Evolutionary conservation across 202 grass and related monocot species (phyloP).

Genomic region (Bolboschoenoplectus hybrid): DNA sequence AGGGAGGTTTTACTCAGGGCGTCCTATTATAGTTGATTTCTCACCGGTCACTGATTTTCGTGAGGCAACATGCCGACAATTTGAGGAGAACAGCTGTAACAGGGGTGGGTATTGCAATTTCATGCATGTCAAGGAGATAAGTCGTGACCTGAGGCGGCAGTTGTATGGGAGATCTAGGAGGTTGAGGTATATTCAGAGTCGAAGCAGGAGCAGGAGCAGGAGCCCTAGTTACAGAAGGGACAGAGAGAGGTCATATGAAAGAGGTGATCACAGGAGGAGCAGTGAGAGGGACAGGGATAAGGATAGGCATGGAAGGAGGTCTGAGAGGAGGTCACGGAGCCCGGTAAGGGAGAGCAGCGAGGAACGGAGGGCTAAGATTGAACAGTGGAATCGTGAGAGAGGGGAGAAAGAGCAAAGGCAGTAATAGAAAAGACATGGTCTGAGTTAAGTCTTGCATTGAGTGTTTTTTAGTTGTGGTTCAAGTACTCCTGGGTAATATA

Average conservation of each 20-base stretch:
- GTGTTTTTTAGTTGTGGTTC: not conserved
- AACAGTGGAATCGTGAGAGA: conserved; percentile 84
- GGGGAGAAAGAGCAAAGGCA: conserved; percentile 32
- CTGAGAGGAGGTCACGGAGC: conserved; percentile 47
- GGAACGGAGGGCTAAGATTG: conserved; percentile 79
- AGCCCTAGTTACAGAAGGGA: conserved; percentile 57
- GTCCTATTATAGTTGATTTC: conserved; percentile 86
- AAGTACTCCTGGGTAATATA: not conserved
- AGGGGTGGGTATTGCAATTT: conserved; percentile 93
- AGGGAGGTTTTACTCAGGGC: conserved; percentile 77
- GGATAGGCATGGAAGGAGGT: conserved; percentile 36
- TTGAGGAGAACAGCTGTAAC: conserved; percentile 83
- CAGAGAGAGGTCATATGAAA: conserved; percentile 21
- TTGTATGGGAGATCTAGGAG: conserved; percentile 52
- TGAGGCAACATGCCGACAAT: conserved; percentile 87
- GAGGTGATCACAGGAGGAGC: conserved; percentile 42
- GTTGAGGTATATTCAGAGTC: conserved; percentile 48
- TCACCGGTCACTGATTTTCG: conserved; percentile 90
- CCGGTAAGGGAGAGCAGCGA: conserved; percentile 70
- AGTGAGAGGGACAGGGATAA: conserved; percentile 46
- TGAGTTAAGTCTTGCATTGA: not conserved
- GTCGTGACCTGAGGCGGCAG: conserved; percentile 58
- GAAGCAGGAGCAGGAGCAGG: conserved; percentile 52
- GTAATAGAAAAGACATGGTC: not conserved
- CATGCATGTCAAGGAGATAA: conserved; percentile 83